Evolutionary conservation across 306 rosid species (phyloP).

Genomic region (Cyclanthera cordifolia): DNA sequence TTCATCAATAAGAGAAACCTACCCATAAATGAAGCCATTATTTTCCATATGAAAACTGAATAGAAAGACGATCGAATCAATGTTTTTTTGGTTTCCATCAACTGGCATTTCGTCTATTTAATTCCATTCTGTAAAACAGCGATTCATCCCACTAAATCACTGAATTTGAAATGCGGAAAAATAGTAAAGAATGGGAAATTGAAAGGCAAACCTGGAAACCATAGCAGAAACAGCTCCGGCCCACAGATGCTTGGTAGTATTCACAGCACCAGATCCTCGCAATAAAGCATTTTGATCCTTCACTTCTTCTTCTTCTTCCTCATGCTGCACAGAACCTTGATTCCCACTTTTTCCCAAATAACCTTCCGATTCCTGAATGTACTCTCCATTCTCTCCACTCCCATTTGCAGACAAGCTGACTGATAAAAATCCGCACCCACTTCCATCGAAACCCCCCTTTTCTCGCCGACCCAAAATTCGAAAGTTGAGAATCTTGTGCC

Average conservation of each 20-base stretch:
- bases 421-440: conserved; percentile 37
- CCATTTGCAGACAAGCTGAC: conserved; percentile 60
- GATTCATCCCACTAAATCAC: background rate
- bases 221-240: conserved; percentile 96
- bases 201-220: conserved; percentile 69
- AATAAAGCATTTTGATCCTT: conserved; percentile 17
- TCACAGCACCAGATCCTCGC: conserved; percentile 52
- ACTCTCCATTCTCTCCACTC: conserved; percentile 30
- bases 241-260: conserved; percentile 84
- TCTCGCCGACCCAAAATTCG: conserved; percentile 16
- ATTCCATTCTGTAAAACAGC: background rate
- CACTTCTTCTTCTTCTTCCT: conserved; percentile 14
- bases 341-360: too few species aligned
- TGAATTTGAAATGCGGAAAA: background rate
- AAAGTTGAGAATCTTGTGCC: conserved; percentile 17
- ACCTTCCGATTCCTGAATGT: conserved; percentile 6
- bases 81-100: background rate
- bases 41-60: background rate
- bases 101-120: background rate
- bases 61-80: background rate
- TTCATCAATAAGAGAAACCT: background rate
- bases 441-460: conserved; percentile 5
- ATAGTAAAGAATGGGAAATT: background rate
- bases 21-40: background rate
- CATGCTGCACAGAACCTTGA: conserved; percentile 8